Evolutionary conservation across 2,329 filamentous ascomycete species (phyloP).

Genomic region (Neonectria punicea): DNA sequence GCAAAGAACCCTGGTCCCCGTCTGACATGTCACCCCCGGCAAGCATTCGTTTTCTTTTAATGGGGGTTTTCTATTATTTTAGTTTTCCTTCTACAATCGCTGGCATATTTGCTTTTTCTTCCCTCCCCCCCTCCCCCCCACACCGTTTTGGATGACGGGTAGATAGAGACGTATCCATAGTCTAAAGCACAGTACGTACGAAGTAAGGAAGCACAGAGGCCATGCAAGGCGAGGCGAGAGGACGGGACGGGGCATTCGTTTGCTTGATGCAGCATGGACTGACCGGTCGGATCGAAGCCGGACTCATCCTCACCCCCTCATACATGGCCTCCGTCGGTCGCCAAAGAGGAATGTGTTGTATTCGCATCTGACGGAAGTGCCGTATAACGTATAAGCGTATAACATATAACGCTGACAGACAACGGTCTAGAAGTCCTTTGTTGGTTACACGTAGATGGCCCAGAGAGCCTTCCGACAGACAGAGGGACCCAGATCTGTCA

Average conservation of each 20-base stretch:
- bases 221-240: slow-evolving; percentile 6
- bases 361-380: not conserved
- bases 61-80: slow-evolving; percentile 12
- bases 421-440: not conserved
- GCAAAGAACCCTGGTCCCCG: slow-evolving; percentile 17
- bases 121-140: slow-evolving; percentile 14
- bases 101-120: slow-evolving; percentile 17
- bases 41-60: slow-evolving; percentile 21
- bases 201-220: slow-evolving; percentile 6
- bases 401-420: not conserved
- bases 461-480: slow-evolving; percentile 7
- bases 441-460: slow-evolving; percentile 9
- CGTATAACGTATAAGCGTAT: not conserved
- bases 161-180: not conserved
- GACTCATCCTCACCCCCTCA: not conserved
- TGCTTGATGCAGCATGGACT: slow-evolving; percentile 7
- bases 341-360: not conserved
- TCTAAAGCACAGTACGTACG: not conserved
- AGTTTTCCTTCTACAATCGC: slow-evolving; percentile 19
- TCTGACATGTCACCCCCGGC: slow-evolving; percentile 24
- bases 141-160: slow-evolving; percentile 10
- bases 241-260: slow-evolving; percentile 16
- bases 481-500: slow-evolving; percentile 22
- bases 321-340: not conserved
- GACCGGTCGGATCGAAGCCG: not conserved